Evolutionary conservation across 2,329 filamentous ascomycete species (phyloP), one percentile per base, ranked within the genome.

Genomic region (Aquanectria penicillioides): DNA sequence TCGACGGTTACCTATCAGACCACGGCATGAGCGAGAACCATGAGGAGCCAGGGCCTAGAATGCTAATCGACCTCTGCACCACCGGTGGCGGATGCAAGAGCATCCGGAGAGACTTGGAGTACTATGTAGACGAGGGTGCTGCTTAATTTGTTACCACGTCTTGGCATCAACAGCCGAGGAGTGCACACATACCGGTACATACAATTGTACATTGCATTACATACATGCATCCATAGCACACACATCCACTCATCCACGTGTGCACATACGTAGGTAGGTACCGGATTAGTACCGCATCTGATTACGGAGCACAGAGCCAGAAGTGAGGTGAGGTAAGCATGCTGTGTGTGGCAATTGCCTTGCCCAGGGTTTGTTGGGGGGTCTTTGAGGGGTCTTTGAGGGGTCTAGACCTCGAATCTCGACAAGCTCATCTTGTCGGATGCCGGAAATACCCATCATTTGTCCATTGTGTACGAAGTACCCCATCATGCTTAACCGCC

Each of bases 41-140:
- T 47, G 47, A 44, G 40, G 40, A 33, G 18, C 34, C 18, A 57
- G 25, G 54, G 54, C 40, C 54, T 57, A 47, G 54, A 52, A 57
- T 57, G 34, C 33, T 37, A 18, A 52, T 57, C 25, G 54, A 57
- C 54, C 54, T 57, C 54, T 47, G 38, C 40, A 46, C 33, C 33
- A 47, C 47, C 20, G 6, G 47, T 57, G 26, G 47, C 54, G 47
- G 54, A 57, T 34, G 38, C 47, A 51, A 46, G 22, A 38, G 37
- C 31, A 51, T 33, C 26, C 9, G 38, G 25, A 40, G 31, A 40
- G 26, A 41, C 17, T 31, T 22, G 33, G 36, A 34, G 34, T 17
- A 38, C 23, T 33, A 9, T 23, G 3, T 17, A 33, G 26, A 23
- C 28, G 15, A 11, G 22, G 28, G n/a, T n/a, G n/a, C n/a, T n/a